These are phyloP conservation scores for Fusarium penzigii DNA, from an alignment of 2,329 filamentous ascomycete genomes.

Conservation along the genomic window DNA sequence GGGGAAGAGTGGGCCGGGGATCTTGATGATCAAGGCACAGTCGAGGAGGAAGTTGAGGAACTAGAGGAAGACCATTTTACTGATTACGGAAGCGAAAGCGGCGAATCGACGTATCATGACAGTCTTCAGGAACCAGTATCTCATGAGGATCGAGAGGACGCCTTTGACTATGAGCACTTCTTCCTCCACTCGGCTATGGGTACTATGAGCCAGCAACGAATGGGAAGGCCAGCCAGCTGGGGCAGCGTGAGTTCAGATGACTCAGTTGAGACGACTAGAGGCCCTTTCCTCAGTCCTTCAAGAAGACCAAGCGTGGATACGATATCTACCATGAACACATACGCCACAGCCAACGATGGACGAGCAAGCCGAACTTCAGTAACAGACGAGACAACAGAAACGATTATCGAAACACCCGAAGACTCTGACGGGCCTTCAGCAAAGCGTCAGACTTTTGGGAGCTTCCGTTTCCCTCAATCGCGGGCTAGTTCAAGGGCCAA, in stretches of 20 bases:
- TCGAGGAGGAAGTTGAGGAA: conserved; percentile 33
- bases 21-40: conserved; percentile 5
- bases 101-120: conserved; percentile 65
- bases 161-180: conserved; percentile 96
- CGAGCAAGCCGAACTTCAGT: conserved; percentile 41
- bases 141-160: conserved; percentile 91
- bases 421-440: conserved; percentile 21
- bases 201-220: conserved; percentile 56
- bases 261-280: conserved; percentile 63
- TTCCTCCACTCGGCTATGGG: conserved; percentile 92
- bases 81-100: conserved; percentile 60
- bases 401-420: conserved; percentile 22
- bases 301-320: conserved; percentile 52
- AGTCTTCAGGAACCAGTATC: conserved; percentile 62
- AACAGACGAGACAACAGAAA: conserved; percentile 17
- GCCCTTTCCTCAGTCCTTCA: conserved; percentile 33
- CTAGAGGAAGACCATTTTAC: conserved; percentile 39
- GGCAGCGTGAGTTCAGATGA: conserved; percentile 60
- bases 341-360: conserved; percentile 58
- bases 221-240: conserved; percentile 39
- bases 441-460: conserved; percentile 29
- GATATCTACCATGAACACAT: conserved; percentile 53
- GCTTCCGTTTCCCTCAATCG: conserved; percentile 26
- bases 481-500: conserved; percentile 18
- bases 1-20: conserved; percentile 16